Base-by-base conservation (phyloP, 768 basidiomycete species). In the Russula emetica region DNA sequence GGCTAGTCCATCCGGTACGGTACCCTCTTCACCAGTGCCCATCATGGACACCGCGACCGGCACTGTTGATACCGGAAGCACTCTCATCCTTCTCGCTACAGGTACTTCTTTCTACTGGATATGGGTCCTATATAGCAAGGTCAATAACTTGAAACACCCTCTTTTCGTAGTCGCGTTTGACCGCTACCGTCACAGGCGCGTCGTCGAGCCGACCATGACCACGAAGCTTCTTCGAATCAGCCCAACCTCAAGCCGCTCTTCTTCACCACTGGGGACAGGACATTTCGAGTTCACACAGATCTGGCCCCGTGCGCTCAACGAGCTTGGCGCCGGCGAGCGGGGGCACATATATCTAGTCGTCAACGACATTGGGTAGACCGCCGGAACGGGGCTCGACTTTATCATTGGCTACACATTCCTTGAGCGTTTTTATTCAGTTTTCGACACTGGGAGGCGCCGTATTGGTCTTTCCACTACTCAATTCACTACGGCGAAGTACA, bases 341-440 rank as follows among this genome's bases (percentile, higher is more conserved):
- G 52, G 67, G 61, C 58, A 63, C 62, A 72, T 80, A 40, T 80
- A 80, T 69, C 72, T 76, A 36, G 69, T 79, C 55, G 74, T 78
- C 55, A 60, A 62, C 30, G 68, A 71, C 71, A 66, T 81, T 40
- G 81, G 82, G 28, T 67, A 73, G 1, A 66, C 68, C 38, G 69
- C 34, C 13, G n/a, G 52, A 32, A 10, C n/a, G 10, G 84, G 82
- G 16, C 72, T 85, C 26, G 81, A 83, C 74, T 83, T 85, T 66
- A 77, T 85, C 71, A 79, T 83, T 71, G 82, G 84, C 20, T 77
- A 76, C 69, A 69, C 72, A 5, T 85, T 82, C 78, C 75, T 85
- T 30, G 79, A 83, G 72, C 83, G 85, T 18, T 87, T 84, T 79
- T 87, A 87, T 75, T 78, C 82, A 28, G 85, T 86, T 44, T 87